Percentiles rank a stretch among this genome's conserved stretches.
Evolutionary conservation across 176 grass and related monocot species (phyloP).

Genomic region (Oryza meridionalis): DNA sequence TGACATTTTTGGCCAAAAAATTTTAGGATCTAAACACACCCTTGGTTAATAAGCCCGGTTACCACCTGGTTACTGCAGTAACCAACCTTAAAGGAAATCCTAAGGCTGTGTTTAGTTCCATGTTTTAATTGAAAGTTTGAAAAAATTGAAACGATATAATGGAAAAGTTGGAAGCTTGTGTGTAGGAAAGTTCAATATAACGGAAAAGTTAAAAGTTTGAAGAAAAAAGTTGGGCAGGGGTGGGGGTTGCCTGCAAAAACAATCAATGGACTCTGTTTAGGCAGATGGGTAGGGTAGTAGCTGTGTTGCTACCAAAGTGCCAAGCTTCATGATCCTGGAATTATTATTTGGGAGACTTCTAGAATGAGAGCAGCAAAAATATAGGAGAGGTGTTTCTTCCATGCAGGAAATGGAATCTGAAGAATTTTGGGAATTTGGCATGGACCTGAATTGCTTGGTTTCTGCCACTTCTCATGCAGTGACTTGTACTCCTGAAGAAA

Average conservation of each 20-base stretch:
- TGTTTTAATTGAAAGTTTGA: too few species aligned
- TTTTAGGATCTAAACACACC: too few species aligned
- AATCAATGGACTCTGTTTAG: slow-evolving; percentile 19
- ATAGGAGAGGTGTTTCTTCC: background rate
- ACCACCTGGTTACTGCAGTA: too few species aligned
- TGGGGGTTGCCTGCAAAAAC: slow-evolving; percentile 12
- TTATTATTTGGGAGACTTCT: background rate
- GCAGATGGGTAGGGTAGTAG: background rate
- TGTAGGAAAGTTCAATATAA: too few species aligned
- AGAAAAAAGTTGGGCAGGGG: background rate
- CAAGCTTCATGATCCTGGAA: background rate
- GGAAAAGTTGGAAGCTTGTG: too few species aligned
- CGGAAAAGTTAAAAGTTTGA: too few species aligned
- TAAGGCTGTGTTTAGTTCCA: too few species aligned
- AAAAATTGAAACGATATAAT: too few species aligned
- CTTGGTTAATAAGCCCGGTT: too few species aligned
- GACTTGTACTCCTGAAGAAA: background rate
- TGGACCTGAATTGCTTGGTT: background rate
- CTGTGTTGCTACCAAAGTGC: background rate
- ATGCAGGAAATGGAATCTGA: slow-evolving; percentile 19
- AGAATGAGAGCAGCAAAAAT: background rate
- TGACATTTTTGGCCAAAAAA: too few species aligned
- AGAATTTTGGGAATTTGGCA: background rate
- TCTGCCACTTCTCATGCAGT: background rate
- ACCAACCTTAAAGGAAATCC: too few species aligned